phyloP scores from a whole-genome alignment of 2,329 filamentous ascomycete species.

The Immersiporthe knoxdaviesiana region DNA sequence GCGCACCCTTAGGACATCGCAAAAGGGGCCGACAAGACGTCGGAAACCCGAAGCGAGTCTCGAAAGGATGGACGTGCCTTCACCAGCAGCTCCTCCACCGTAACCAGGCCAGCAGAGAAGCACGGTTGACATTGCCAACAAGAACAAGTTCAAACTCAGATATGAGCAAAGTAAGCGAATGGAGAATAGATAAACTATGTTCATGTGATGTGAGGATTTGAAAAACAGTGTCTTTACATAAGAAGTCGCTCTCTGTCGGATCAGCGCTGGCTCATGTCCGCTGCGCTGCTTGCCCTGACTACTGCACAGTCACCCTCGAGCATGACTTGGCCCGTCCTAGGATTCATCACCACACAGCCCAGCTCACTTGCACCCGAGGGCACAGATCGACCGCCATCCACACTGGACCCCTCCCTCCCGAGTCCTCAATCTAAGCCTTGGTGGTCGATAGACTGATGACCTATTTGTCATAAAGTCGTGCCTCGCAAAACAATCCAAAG shows the following conservation, averaged over 20 bases:
- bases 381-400: neutral
- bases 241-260: neutral
- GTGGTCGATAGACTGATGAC: neutral
- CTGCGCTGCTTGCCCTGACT: neutral
- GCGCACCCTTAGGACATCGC: too few species aligned
- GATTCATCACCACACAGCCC: neutral
- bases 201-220: neutral
- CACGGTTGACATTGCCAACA: neutral
- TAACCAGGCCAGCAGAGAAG: neutral
- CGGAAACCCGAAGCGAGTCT: neutral
- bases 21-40: too few species aligned
- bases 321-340: neutral
- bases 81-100: neutral
- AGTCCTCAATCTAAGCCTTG: neutral
- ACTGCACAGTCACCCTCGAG: neutral
- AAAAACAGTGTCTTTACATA: neutral
- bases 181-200: neutral
- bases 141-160: neutral
- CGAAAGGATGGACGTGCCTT: neutral
- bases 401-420: neutral
- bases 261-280: neutral
- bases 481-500: slow-evolving; percentile 1
- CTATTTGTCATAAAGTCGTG: slow-evolving; percentile 7
- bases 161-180: neutral
- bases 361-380: neutral